Conservation (phyloP, 768 basidiomycete species). For the Lentinula guzmanii region DNA sequence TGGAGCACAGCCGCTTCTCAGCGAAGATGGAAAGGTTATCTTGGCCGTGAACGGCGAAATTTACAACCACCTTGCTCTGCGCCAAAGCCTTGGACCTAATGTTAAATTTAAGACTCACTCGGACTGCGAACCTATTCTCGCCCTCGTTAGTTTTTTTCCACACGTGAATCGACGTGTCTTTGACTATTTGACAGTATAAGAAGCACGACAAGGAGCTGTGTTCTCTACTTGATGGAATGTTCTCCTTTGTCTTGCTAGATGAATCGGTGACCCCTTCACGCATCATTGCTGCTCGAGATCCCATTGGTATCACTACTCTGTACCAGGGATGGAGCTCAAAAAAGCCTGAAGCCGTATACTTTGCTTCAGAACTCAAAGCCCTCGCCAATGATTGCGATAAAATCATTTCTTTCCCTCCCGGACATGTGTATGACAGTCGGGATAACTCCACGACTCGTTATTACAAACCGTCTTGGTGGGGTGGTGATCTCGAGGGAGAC, state of each 20-base stretch:
- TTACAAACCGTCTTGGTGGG: conserved; percentile 87
- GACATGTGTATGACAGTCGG: conserved; percentile 89
- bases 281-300: conserved; percentile 93
- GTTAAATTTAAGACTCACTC: conserved; percentile 94
- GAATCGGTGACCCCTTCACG: conserved; percentile 86
- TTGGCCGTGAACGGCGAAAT: conserved; percentile 98
- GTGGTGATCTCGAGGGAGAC: conserved; percentile 64
- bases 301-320: conserved; percentile 96
- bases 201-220: conserved; percentile 76
- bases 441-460: conserved; percentile 78
- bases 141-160: conserved; percentile 52
- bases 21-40: conserved; percentile 75
- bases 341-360: conserved; percentile 78
- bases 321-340: conserved; percentile 94
- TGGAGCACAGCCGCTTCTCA: conserved; percentile 91
- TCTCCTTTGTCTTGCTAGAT: conserved; percentile 95
- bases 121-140: conserved; percentile 96
- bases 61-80: conserved; percentile 89
- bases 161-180: neutral
- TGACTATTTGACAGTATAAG: conserved; percentile 54
- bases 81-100: conserved; percentile 54
- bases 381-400: conserved; percentile 89
- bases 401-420: conserved; percentile 94
- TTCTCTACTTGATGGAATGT: conserved; percentile 91
- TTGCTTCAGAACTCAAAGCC: conserved; percentile 94